A percentile compares a stretch with the other conserved stretches of the same genome.
Evolutionary conservation across 2,329 filamentous ascomycete species (phyloP).

Genomic region (Penicillium oxalicum): DNA sequence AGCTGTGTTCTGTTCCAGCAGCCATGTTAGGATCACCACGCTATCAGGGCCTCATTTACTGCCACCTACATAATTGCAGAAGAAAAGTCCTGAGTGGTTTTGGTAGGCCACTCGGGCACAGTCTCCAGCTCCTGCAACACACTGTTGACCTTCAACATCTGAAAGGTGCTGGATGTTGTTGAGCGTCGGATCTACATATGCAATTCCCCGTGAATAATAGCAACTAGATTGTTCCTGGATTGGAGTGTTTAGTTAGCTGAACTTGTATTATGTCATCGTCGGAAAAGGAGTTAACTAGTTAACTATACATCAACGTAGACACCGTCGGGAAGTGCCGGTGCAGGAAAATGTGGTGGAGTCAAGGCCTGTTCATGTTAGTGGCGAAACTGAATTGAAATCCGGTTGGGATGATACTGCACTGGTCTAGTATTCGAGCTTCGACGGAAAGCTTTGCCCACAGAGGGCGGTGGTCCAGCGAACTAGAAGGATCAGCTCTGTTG

Average conservation of each 20-base stretch:
- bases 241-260: not conserved
- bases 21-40: not conserved
- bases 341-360: not conserved
- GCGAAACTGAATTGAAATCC: not conserved
- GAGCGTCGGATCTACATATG: not conserved
- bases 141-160: not conserved
- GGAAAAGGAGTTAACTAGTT: not conserved
- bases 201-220: not conserved
- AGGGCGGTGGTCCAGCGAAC: not conserved
- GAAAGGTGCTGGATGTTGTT: not conserved
- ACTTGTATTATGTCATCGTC: not conserved
- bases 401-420: not conserved
- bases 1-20: not conserved
- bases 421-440: not conserved
- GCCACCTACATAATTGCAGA: not conserved
- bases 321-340: not conserved
- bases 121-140: not conserved
- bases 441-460: not conserved
- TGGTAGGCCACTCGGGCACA: not conserved
- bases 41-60: no score
- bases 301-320: not conserved
- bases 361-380: not conserved
- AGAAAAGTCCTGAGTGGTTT: not conserved
- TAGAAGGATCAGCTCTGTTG: not conserved
- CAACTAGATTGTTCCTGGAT: not conserved